These are phyloP conservation scores for Lentinula novae-zelandiae DNA, from an alignment of 1,284 basidiomycete species.

Conservation along the genomic window DNA sequence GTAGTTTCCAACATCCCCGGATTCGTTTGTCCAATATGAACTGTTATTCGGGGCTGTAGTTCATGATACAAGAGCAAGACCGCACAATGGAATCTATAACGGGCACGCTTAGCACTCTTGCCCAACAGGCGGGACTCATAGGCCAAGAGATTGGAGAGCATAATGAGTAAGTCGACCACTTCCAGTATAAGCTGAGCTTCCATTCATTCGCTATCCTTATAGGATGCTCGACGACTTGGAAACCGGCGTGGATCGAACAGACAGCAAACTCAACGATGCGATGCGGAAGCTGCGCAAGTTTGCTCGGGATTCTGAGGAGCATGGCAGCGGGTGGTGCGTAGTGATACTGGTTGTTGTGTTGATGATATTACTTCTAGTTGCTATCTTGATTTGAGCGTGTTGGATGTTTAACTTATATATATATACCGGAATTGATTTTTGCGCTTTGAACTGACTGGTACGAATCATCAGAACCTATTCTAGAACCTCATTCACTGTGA, in stretches of 20 bases:
- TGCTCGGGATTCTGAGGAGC: constrained; percentile 76
- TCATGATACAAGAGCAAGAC: constrained; percentile 85
- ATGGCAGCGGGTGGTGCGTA: constrained; percentile 46
- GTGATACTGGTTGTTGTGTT: constrained; percentile 56
- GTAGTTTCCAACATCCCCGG: constrained; percentile 31
- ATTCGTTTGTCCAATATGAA: not conserved
- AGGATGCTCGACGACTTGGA: constrained; percentile 87
- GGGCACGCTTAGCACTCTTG: constrained; percentile 76
- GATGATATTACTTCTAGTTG: constrained; percentile 49
- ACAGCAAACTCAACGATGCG: constrained; percentile 65
- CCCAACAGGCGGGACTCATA: constrained; percentile 88
- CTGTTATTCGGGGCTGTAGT: constrained; percentile 36
- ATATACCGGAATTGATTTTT: too few relatives aligned
- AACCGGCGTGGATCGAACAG: constrained; percentile 68
- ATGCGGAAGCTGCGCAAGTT: constrained; percentile 77
- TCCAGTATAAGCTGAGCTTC: not conserved
- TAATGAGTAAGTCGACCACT: constrained; percentile 60
- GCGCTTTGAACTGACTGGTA: too few relatives aligned
- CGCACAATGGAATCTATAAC: constrained; percentile 80
- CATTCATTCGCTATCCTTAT: not conserved
- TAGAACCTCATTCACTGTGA: too few relatives aligned
- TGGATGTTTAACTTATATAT: constrained; percentile 20
- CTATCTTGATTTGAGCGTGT: constrained; percentile 51
- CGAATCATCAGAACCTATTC: too few relatives aligned
- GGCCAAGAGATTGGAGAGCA: constrained; percentile 87